A percentile compares a stretch with the other conserved stretches of the same genome.
Evolutionary conservation across 352 stramenopile species (phyloP).

Genomic region (Nothophytophthora sp.): DNA sequence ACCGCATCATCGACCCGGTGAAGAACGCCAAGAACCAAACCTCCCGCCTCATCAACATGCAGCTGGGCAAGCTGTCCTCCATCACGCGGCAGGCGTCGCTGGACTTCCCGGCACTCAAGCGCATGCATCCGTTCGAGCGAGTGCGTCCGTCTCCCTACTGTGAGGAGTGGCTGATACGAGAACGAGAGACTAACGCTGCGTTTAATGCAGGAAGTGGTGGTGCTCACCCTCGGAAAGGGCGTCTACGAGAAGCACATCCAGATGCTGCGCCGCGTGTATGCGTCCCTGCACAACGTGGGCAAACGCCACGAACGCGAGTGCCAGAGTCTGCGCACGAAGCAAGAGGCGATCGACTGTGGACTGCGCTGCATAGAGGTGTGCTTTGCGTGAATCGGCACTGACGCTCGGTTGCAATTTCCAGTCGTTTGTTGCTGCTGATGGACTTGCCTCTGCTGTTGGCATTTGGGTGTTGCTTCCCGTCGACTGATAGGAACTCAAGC

Average conservation of each 20-base stretch:
- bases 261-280: slow-evolving; percentile 75
- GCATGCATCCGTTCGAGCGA: slow-evolving; percentile 81
- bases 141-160: slow-evolving; percentile 23
- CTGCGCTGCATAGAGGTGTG: slow-evolving; percentile 74
- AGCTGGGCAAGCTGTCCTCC: slow-evolving; percentile 70
- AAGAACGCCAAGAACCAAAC: slow-evolving; percentile 84
- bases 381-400: neutral
- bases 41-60: slow-evolving; percentile 78
- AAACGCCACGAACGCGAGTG: slow-evolving; percentile 73
- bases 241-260: slow-evolving; percentile 80
- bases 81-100: slow-evolving; percentile 75
- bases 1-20: slow-evolving; percentile 79
- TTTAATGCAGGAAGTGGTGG: slow-evolving; percentile 62
- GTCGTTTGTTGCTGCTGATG: neutral
- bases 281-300: slow-evolving; percentile 70
- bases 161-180: neutral
- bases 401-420: too few species aligned
- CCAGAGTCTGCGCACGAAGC: slow-evolving; percentile 72
- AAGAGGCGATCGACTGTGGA: slow-evolving; percentile 76
- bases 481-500: slow-evolving; percentile 36
- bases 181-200: neutral
- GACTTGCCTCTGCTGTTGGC: neutral
- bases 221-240: slow-evolving; percentile 75
- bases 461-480: too few species aligned
- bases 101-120: slow-evolving; percentile 74